Evolutionary conservation across 208 protist genomes (phyloP).

Genomic region (Lotmaria passim): DNA sequence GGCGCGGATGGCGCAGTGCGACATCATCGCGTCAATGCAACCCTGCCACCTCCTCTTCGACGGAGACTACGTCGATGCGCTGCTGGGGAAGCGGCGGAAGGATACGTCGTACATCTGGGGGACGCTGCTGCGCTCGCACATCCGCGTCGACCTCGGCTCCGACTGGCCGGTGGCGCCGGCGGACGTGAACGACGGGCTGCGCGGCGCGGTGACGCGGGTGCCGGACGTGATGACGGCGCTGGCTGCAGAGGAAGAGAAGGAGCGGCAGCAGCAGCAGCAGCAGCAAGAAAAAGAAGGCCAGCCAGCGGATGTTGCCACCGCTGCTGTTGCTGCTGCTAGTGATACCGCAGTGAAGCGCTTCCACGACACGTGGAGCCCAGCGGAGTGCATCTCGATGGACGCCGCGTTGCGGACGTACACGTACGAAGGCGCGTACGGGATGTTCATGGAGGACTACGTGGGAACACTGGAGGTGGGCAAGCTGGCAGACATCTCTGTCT

Average conservation of each 20-base stretch:
- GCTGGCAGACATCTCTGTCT: slow-evolving; percentile 66
- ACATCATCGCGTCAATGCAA: slow-evolving; percentile 81
- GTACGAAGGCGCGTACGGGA: slow-evolving; percentile 53
- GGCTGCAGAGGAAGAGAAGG: slow-evolving; percentile 36
- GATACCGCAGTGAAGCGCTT: slow-evolving; percentile 30
- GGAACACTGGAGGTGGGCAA: slow-evolving; percentile 67
- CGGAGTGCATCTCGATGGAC: slow-evolving; percentile 63
- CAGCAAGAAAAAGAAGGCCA: background rate
- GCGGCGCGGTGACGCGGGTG: slow-evolving; percentile 60
- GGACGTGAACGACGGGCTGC: slow-evolving; percentile 53
- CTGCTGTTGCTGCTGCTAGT: slow-evolving; percentile 5
- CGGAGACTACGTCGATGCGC: slow-evolving; percentile 51
- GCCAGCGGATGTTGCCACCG: too few relatives aligned
- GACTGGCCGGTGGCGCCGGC: slow-evolving; percentile 74
- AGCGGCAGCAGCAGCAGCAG: background rate
- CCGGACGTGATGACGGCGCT: slow-evolving; percentile 60
- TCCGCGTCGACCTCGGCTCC: slow-evolving; percentile 55
- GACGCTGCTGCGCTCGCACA: slow-evolving; percentile 40
- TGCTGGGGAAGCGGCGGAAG: slow-evolving; percentile 49
- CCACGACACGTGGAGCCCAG: slow-evolving; percentile 52
- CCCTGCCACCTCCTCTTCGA: slow-evolving; percentile 69
- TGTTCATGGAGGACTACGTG: slow-evolving; percentile 60
- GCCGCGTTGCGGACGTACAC: slow-evolving; percentile 62
- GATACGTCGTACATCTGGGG: slow-evolving; percentile 55
- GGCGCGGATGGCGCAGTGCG: slow-evolving; percentile 41